Base-by-base conservation (phyloP, 805 yeast species). In the Candida namnaoensis region DNA sequence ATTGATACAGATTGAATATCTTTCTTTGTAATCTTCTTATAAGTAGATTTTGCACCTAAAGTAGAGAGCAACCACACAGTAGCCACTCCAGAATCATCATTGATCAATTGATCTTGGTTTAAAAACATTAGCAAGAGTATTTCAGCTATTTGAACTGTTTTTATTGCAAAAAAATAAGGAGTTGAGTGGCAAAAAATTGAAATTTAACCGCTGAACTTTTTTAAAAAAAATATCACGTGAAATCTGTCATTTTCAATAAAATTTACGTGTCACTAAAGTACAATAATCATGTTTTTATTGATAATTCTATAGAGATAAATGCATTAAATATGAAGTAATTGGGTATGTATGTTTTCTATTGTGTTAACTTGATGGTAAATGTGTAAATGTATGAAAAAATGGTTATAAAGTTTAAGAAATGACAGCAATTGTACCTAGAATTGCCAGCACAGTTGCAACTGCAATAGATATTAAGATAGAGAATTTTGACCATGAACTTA, bases 41-140 rank as follows among this genome's bases (percentile, higher is more conserved):
- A 41, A 14, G 51, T 38, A 1, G 63, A 44, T 38, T 56, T 59
- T n/a, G 60, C 45, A 0, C 75, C 75, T 33, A 70, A 46, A 1
- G 72, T 71, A 10, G 72, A 67, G 36, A 71, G 49, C 10, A 67
- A 53, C 60, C 61, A 58, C 7, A 57, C 60, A 1, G 62, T 57
- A 32, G 57, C 58, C 7, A 60, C 58, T 12, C 60, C 58, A 10
- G 56, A 35, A 30, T 52, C 44, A 13, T 48, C 39, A n/a, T 44
- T 44, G 15, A 56, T 45, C 27, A 56, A 26, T 13, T 49, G 39
- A 13, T 56, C 60, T 24, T 54, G 53, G 26, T 36, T 36, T 5
- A 38, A 10, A 26, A 38, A 33, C 40, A 38, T 37, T 9, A 27
- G 30, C 8, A 9, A 11, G 5, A 3, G 30, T 27, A 27, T 27